Evolutionary conservation across 108 stramenopile genomes (phyloP), one percentile per base, ranked within the genome.

Genomic region (Cyclotella sp.): DNA sequence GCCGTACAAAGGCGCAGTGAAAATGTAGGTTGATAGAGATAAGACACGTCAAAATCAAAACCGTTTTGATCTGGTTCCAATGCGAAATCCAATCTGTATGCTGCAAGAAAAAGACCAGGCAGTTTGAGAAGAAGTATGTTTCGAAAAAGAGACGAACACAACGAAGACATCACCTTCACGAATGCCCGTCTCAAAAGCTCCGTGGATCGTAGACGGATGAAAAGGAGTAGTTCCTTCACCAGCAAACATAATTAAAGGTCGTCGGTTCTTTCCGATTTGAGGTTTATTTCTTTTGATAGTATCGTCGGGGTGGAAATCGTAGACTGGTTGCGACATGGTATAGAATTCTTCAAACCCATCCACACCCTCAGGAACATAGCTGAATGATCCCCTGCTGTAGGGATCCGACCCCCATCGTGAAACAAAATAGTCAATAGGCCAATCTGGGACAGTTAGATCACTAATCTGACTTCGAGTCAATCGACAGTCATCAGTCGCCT

Each of bases 171-270:
- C 24, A 65, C 64, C 64, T 78, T 97, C 97, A 43, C 97, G 90
- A 39, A 97, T 90, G 7, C 97, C 97, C 3, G 88, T 90, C 71
- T 96, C 64, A 73, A 90, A 97, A 0, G 96, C 96, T 0, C 97
- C 97, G 68, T 97, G 96, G 28, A 97, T 88, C 3, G 97, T 97
- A 8, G 92, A 92, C 0, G 97, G 97, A 75, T 97, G 96, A 73
- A 85, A 96, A 15, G 87, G 90, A 24, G 94, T 96, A 21, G 97
- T 97, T 49, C 90, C 93, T 83, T 97, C 97, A n/a, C 97, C 97
- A 27, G 97, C 97, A 85, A 97, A 97, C 73, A 96, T 74, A 42
- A 95, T 73, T 70, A 90, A 51, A n/a, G 86, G 86, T 49, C 83
- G 43, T 14, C 59, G 61, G 46, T 78, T 66, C 30, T 53, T 75